Evolutionary conservation across 2,329 filamentous ascomycete genomes (phyloP), one percentile per base, ranked within the genome.

Genomic region (Pseudocercospora fijiensis): DNA sequence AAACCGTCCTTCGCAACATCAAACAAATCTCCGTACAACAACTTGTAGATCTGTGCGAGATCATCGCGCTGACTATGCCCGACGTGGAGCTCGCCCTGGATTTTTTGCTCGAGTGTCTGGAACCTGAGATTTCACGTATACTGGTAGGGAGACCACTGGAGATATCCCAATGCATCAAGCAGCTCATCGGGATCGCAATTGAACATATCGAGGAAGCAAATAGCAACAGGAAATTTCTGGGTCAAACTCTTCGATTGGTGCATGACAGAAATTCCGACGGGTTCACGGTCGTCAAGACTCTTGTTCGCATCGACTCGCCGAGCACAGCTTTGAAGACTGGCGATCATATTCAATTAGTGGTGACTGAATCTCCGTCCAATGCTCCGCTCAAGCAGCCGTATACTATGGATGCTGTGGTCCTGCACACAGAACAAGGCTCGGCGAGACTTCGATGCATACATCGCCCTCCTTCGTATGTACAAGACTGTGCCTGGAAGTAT

Each of bases 131-230:
- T 4, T 16, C 47, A 30, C 28, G 28, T 30, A 30, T 30, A 30
- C 28, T 30, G 28, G 8, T 30, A 30, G 28, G 28, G 28, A 30
- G 28, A 9, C 28, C 28, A 2, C 28, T 30, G 7, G 28, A 30
- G 28, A 30, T 30, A 30, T 30, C 28, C 11, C 28, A 30, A 30
- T 30, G 28, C 28, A 30, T 30, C 28, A 30, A 30, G 28, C 28
- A 30, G 28, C 47, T 60, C 5, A 53, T 43, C 41, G 58, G 58
- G 13, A 60, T 60, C 13, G 45, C 58, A 2, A 24, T 60, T 26
- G 30, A 60, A 18, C 58, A 60, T 26, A 55, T 60, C 22, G 58
- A 60, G 20, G 58, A 60, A 37, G 58, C 28, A n/a, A 60, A 20
- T 11, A 37, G 58, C 20, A 30, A 27, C 3, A 52, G 26, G 28